These are phyloP conservation scores for Asparagopsis taxiformis DNA, from an alignment of 31 red algal genomes.

Conservation along the genomic window DNA sequence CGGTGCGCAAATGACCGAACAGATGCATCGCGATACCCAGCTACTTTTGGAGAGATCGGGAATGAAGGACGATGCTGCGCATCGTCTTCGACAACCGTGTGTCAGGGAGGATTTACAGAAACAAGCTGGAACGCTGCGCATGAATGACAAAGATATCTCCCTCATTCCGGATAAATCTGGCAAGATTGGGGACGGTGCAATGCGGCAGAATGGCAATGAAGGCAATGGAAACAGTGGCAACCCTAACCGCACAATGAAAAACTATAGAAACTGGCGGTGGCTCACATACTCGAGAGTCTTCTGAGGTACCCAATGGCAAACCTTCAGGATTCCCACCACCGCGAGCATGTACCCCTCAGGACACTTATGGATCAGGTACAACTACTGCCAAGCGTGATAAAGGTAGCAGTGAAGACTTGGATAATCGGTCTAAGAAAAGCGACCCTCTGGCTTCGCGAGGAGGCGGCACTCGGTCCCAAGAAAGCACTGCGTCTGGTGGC, in stretches of 20 bases:
- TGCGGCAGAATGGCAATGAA: background rate
- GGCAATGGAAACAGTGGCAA: background rate
- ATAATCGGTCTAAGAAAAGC: slow-evolving; percentile 48
- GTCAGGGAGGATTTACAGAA: slow-evolving; percentile 1
- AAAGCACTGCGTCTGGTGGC: slow-evolving; percentile 50
- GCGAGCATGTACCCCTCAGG: no score
- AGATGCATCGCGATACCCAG: no score
- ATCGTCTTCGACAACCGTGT: background rate
- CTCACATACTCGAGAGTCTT: no score
- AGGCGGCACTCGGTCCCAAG: slow-evolving; percentile 48
- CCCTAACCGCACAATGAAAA: slow-evolving; percentile 8
- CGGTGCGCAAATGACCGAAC: no score
- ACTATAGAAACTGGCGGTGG: slow-evolving; percentile 32
- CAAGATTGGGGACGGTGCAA: background rate
- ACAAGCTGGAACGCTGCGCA: slow-evolving; percentile 2
- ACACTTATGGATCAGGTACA: background rate
- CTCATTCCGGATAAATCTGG: slow-evolving; percentile 2
- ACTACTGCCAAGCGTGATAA: slow-evolving; percentile 6
- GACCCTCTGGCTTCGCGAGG: slow-evolving; percentile 28
- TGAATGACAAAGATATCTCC: no score
- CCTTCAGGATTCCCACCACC: no score
- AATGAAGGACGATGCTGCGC: slow-evolving; percentile 25
- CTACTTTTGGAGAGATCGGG: no score
- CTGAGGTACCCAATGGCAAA: background rate
- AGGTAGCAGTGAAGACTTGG: slow-evolving; percentile 10